phyloP scores from a whole-genome alignment of 345 rosid species.

The Pistacia atlantica region DNA sequence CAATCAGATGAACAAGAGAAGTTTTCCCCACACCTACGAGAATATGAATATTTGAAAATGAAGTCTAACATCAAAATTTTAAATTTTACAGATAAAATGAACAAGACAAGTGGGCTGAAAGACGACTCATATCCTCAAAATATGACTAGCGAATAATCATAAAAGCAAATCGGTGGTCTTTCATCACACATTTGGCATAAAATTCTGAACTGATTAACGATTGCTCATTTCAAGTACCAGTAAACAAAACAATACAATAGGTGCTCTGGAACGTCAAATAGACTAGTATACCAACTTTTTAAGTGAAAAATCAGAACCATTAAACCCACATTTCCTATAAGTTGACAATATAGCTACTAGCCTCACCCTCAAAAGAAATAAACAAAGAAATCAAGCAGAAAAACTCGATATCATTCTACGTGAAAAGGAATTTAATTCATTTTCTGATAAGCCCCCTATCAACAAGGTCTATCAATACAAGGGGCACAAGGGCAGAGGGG shows the following conservation, averaged over 20 bases:
- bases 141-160: neutral
- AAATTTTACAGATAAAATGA: neutral
- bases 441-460: no score
- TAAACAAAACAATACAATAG: no score
- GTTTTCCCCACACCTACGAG: slow-evolving; percentile 89
- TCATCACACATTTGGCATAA: neutral
- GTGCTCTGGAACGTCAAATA: no score
- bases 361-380: no score
- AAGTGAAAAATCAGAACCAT: no score
- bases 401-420: neutral
- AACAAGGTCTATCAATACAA: no score
- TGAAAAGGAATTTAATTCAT: neutral
- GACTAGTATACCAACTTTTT: no score
- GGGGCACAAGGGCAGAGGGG: no score
- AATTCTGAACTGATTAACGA: neutral
- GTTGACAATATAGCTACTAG: no score
- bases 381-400: no score
- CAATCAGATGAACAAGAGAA: slow-evolving; percentile 87
- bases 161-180: neutral
- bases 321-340: no score
- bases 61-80: slow-evolving; percentile 12
- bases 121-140: neutral
- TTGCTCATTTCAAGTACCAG: no score
- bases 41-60: slow-evolving; percentile 19
- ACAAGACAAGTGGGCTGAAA: neutral